Base-by-base conservation (phyloP, 148 eudicot species). In the Spergularia bocconei region DNA sequence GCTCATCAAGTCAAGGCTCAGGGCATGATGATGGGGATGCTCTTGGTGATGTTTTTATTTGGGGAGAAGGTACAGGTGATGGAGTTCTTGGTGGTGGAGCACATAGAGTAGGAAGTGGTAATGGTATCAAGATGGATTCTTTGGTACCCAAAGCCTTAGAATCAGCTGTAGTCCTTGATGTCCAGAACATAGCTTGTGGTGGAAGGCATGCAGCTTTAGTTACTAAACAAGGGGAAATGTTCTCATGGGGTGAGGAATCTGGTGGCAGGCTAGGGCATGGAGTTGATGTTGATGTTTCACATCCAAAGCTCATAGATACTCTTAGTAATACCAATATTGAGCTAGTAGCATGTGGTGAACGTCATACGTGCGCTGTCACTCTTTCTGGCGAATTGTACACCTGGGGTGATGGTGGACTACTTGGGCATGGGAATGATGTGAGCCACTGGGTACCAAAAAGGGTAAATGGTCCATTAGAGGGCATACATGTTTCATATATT, bases 1-100 rank as follows among this genome's bases (percentile, higher is more conserved):
- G 98, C 85, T 94, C 98, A 69, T 91, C 98, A 71, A 94, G 96
- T 75, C 98, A 94, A 78, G 97, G 98, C 54, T 94, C 98, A 70
- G 98, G 98, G 74, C 96, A 92, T 81, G 98, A 94, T 75, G 98
- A 94, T 70, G 92, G 96, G 71, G 96, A 92, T 84, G 93, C 97
- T 75, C 73, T 92, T 58, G 98, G 98, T 13, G 98, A 94, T 81
- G 97, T 91, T 78, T 93, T 93, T 64, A 86, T 91, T 58, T 93
- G 98, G 98, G 98, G 98, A 74, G 98, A 93, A 87, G 91, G 93
- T 69, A 86, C 86, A 5, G 98, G 97, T 36, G 98, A 94, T 78
- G 91, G 93, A 64, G 78, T 90, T 78, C 60, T 94, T 50, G 98
- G 97, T 57, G 97, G 98, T 54, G 98, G 97, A 82, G 44, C 85